Evolutionary conservation across 2,329 filamentous ascomycete species (phyloP), one percentile per base, ranked within the genome.

Genomic region (Pseudocercospora fijiensis): DNA sequence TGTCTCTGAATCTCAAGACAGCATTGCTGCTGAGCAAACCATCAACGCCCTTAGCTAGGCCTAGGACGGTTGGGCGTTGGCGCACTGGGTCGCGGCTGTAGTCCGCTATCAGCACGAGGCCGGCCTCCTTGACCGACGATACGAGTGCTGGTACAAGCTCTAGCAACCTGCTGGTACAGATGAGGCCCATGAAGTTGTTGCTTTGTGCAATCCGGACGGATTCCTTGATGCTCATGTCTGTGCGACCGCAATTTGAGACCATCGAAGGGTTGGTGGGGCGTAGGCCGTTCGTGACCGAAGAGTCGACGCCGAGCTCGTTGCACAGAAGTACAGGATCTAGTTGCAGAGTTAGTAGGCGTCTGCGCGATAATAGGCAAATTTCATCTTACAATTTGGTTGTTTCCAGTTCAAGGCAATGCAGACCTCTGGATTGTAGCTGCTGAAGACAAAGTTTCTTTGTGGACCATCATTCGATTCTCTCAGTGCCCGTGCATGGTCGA

Each of bases 331-430:
- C 91, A 0, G 95, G 95, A 76, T 96, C 86, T 88, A 22, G 2
- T 3, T 27, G 13, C n/a, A 61, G 16, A 28, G 63, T 72, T 57
- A 72, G 70, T 27, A 24, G 47, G 6, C 10, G n/a, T 27, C 6
- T 37, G 16, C 22, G 8, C 18, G n/a, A 16, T 18, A 49, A 33
- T 41, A 43, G 22, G 24, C 9, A n/a, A 8, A 28, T 24, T 3
- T 33, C 37, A 5, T 79, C 85, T 79, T 76, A 88, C 87, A 99
- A 75, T 98, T 99, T 2, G 95, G 95, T 77, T 99, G 95, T 78
- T 99, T 99, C 95, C 95, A 99, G 78, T 99, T 99, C 71, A 99
- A 80, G 4, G 94, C 93, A 16, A 91, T 96, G 78, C 95, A 99
- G 20, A 98, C 86, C 67, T 89, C 90, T 11, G 91, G 84, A 75